Percentiles rank a stretch among this genome's conserved stretches.
Evolutionary conservation across 306 rosid species (phyloP).

Genomic region (Vigna hirtella): DNA sequence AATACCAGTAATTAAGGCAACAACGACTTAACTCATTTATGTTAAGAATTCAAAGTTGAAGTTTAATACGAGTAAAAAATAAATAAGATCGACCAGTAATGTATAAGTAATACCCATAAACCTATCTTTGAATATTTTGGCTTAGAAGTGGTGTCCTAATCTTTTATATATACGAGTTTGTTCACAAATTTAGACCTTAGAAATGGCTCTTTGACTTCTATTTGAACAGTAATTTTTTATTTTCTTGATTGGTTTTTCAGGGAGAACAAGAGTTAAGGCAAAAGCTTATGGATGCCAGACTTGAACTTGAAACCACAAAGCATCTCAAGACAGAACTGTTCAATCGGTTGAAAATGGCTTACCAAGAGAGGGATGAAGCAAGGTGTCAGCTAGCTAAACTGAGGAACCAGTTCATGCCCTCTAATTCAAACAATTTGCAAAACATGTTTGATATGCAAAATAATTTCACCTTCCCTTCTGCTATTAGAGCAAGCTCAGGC

Average conservation of each 20-base stretch:
- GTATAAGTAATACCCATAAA: no score
- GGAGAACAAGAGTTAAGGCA: conserved; percentile 62
- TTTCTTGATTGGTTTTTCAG: conserved; percentile 51
- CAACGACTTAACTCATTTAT: neutral
- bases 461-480: conserved; percentile 48
- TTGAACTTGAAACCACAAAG: conserved; percentile 66
- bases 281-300: conserved; percentile 53
- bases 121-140: no score
- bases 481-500: conserved; percentile 63
- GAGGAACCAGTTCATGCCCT: conserved; percentile 41
- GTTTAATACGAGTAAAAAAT: no score
- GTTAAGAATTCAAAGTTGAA: no score
- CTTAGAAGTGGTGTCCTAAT: no score
- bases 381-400: conserved; percentile 58
- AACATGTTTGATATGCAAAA: conserved; percentile 40
- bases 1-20: neutral
- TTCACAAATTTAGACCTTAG: neutral
- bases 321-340: conserved; percentile 41
- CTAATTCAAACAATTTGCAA: conserved; percentile 41
- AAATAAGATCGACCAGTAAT: no score
- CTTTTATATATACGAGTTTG: no score
- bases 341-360: conserved; percentile 54
- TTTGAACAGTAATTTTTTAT: conserved; percentile 4
- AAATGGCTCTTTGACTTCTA: neutral
- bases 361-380: conserved; percentile 82